Evolutionary conservation across 331 rosid genomes (phyloP), one percentile per base, ranked within the genome.

Genomic region (Malus hybrid): DNA sequence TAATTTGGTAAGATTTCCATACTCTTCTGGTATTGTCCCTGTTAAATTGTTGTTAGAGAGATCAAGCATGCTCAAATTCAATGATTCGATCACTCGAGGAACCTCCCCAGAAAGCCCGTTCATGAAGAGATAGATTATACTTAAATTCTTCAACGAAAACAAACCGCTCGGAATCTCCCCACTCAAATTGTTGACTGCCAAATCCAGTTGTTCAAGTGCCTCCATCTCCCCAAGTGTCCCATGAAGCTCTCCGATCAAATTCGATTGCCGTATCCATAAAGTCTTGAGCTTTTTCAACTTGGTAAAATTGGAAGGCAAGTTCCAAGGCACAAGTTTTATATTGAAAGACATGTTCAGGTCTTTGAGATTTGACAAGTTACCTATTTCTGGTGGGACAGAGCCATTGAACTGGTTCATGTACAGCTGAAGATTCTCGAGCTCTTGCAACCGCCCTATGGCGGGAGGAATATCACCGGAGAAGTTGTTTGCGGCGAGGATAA

Each of bases 341-440:
- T 79, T 85, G 4, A 6, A 2, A 10, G 81, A 76, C 74, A 88
- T 42, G 4, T 56, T 14, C 56, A 94, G 76, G 4, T 8, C 4
- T 80, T 88, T 88, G 26, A 94, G 93, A 79, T 90, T 88, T 53
- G 84, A 79, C 83, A 94, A 84, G 80, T 81, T 64, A 20, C 89
- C 89, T 20, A 90, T 90, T 73, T 91, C 93, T 42, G 77, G 80
- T 1, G 93, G 91, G 29, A 79, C 68, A 10, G 89, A 80, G 52
- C 95, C 96, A 24, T 84, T 80, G 13, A 92, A 78, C 1, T 6
- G 18, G 68, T 80, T 84, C 11, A 0, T 0, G 11, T 7, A 20
- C 6, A 94, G 79, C 10, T 34, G 19, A 81, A 94, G 88, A 66
- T 0, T 2, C n/a, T 63, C 86, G 0, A 92, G 84, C 46, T 86